phyloP scores from a whole-genome alignment of 768 basidiomycete genomes.

The Chalciporus sphaerocephalus region DNA sequence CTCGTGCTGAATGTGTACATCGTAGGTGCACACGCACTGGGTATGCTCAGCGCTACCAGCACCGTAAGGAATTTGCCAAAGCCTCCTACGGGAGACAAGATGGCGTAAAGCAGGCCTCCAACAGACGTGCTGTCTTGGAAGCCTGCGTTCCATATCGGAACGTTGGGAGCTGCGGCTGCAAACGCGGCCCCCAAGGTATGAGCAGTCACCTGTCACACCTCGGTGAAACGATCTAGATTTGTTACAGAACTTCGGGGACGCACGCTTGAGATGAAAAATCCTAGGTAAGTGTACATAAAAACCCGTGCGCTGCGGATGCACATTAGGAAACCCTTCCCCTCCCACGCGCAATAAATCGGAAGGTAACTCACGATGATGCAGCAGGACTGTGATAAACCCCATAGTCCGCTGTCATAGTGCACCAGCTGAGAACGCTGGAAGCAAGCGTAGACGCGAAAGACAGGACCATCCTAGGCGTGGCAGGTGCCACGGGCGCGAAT shows the following conservation, averaged over 20 bases:
- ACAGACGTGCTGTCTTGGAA: slow-evolving; percentile 41
- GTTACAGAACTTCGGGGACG: neutral
- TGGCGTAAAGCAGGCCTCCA: slow-evolving; percentile 41
- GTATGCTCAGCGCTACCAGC: slow-evolving; percentile 49
- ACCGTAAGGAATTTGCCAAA: slow-evolving; percentile 48
- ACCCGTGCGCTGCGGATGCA: slow-evolving; percentile 30
- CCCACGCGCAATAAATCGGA: neutral
- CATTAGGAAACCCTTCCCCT: neutral
- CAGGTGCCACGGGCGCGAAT: slow-evolving; percentile 31
- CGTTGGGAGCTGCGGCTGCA: slow-evolving; percentile 37
- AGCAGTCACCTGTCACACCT: slow-evolving; percentile 30
- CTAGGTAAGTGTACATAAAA: slow-evolving; percentile 44
- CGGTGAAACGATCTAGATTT: neutral
- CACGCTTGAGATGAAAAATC: slow-evolving; percentile 40
- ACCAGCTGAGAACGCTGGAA: slow-evolving; percentile 43
- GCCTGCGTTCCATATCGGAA: slow-evolving; percentile 38
- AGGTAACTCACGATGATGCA: slow-evolving; percentile 49
- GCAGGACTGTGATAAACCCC: slow-evolving; percentile 48
- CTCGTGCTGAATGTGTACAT: slow-evolving; percentile 54
- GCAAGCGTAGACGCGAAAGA: slow-evolving; percentile 44
- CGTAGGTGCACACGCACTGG: slow-evolving; percentile 54
- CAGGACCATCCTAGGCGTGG: slow-evolving; percentile 34
- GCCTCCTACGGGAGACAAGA: slow-evolving; percentile 37
- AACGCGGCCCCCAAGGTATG: slow-evolving; percentile 46
- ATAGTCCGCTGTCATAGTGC: slow-evolving; percentile 44